Base-by-base conservation (phyloP, 495 filamentous ascomycete genomes). In the Oleoguttula mirabilis region DNA sequence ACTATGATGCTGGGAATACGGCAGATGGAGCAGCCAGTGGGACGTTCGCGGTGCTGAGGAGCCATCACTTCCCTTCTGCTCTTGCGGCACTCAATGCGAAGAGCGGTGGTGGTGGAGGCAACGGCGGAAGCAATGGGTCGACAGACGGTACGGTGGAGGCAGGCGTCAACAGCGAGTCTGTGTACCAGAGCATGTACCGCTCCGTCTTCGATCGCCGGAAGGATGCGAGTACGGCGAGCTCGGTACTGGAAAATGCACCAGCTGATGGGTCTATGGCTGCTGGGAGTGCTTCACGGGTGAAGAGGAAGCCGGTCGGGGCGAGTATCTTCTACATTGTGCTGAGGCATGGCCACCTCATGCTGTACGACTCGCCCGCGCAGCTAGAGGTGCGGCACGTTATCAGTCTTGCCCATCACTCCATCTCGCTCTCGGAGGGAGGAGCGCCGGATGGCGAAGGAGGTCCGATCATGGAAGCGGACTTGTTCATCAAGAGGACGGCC, bases 111-210 rank as follows among this genome's bases (percentile, higher is more conserved):
- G 28, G 21, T 37, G 36, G 15, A 2, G 16, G 11, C n/a, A 32
- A 2, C 21, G 79, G 83, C 46, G 87, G 85, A 36, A 76, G 88
- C 51, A 92, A 90, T 65, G 88, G 86, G 28, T 73, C 83, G 7
- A 84, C 83, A 10, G 76, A 77, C 37, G 67, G 75, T 43, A 75
- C 76, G 21, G 62, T 79, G 8, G 82, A 84, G 47, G 25, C 17
- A 15, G 44, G 15, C 1, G 19, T 12, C 4, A 33, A 39, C 10
- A 92, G 84, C 57, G 85, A 81, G 28, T 92, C 84, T 54, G 88
- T 98, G 21, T 95, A 96, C 55, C 92, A 96, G 70, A 77, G 80
- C 58, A 94, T 98, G 90, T 96, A 96, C 60, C 69, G 87, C 52
- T 92, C 83, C 60, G 75, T 98, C 33, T 98, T 98, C 56, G 88